Base-by-base conservation (phyloP, 805 yeast genomes). In the Torulaspora quercuum region DNA sequence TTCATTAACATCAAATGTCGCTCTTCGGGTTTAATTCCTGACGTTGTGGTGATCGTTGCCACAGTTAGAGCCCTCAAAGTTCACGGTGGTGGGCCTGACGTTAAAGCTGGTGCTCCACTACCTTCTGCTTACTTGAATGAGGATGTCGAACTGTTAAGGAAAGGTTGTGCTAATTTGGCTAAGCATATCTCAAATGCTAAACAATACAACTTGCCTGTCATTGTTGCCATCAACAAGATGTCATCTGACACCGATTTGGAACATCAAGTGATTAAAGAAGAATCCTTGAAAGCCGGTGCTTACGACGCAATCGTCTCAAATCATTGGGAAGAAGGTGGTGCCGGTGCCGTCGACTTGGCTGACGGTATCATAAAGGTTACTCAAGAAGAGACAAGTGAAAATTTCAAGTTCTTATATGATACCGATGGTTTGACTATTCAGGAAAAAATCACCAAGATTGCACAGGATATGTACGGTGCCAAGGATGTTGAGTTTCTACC, bases 81-180 rank as follows among this genome's bases (percentile, higher is more conserved):
- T 32, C 94, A 83, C 59, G 94, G 94, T 58, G 94, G 94, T 56
- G 94, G 88, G 35, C 86, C 92, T 33, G 88, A 82, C 52, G 90
- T 83, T 39, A 83, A 82, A 64, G 87, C 94, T 28, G 94, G 92
- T 55, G 83, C 82, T 45, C 70, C 86, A 38, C 70, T 83, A 59
- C 86, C 90, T 44, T 68, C 75, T 20, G 90, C 75, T 57, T 83
- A 83, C 66, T 69, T 77, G 13, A 72, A 72, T 50, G 94, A 83
- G 60, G 78, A 82, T 62, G 69, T 78, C 46, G 87, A 80, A 13
- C 67, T 82, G 52, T 79, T 83, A 51, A 63, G 72, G 50, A 71
- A 68, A 33, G 94, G 94, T 45, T 78, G 83, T 60, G 73, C 82
- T 31, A 83, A 83, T 64, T 72, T 83, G 64, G 81, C 76, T 35